Percentiles rank a stretch among this genome's conserved stretches.
Evolutionary conservation across 768 basidiomycete species (phyloP).

Genomic region (Suillus cothurnatus): DNA sequence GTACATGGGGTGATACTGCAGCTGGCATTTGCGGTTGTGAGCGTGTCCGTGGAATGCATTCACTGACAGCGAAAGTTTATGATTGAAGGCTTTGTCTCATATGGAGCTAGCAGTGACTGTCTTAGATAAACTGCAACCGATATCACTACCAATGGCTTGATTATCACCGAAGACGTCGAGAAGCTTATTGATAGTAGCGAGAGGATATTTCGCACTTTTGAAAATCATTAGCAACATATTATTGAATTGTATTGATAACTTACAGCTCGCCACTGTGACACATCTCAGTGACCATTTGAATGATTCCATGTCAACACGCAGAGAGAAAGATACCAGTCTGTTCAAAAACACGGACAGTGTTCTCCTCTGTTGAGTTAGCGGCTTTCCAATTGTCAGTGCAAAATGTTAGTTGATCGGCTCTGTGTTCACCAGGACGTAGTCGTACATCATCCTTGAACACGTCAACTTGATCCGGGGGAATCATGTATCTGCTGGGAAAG

Average conservation of each 20-base stretch:
- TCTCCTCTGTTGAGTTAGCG: slow-evolving; percentile 26
- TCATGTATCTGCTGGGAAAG: slow-evolving; percentile 29
- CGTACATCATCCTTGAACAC: slow-evolving; percentile 19
- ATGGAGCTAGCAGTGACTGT: no score
- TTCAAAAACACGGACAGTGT: slow-evolving; percentile 38
- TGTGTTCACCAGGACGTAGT: slow-evolving; percentile 1
- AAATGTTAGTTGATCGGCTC: not conserved
- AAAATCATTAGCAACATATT: not conserved
- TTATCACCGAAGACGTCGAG: no score
- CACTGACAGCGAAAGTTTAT: no score
- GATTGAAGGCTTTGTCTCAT: no score
- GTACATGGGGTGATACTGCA: no score
- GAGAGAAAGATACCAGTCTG: slow-evolving; percentile 41
- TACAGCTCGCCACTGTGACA: slow-evolving; percentile 39
- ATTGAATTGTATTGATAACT: slow-evolving; percentile 15
- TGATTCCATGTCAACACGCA: slow-evolving; percentile 37
- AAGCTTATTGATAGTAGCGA: no score
- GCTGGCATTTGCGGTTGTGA: no score
- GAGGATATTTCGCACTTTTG: no score
- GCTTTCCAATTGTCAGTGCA: slow-evolving; percentile 39
- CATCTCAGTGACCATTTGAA: slow-evolving; percentile 36
- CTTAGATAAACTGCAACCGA: no score
- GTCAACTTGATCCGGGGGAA: slow-evolving; percentile 30
- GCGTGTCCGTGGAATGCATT: no score
- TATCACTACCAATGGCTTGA: no score